These are phyloP conservation scores for Aspergillus sclerotialis DNA, from an alignment of 2,329 filamentous ascomycete species.

Conservation along the genomic window DNA sequence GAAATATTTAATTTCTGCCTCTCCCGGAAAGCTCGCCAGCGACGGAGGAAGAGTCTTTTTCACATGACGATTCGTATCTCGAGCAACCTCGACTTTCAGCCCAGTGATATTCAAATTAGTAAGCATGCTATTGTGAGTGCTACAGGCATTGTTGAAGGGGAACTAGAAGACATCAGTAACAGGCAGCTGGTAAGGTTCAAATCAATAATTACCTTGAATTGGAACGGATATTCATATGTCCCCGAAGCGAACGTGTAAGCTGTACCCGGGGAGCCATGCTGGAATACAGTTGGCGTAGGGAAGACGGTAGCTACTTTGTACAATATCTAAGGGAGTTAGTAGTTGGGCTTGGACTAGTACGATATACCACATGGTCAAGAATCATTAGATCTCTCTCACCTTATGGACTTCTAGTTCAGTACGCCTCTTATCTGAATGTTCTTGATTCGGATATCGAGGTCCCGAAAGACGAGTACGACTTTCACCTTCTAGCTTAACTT, in stretches of 20 bases:
- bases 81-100: slow-evolving; percentile 39
- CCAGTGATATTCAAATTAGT: slow-evolving; percentile 41
- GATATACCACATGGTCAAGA: not conserved
- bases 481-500: slow-evolving; percentile 45
- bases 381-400: slow-evolving; percentile 22
- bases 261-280: slow-evolving; percentile 25
- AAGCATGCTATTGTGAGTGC: slow-evolving; percentile 36
- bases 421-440: slow-evolving; percentile 39
- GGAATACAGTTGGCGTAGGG: slow-evolving; percentile 36
- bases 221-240: slow-evolving; percentile 43
- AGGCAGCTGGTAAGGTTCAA: not conserved
- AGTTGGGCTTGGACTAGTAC: not conserved
- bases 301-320: slow-evolving; percentile 43
- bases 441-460: slow-evolving; percentile 33
- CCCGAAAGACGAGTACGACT: slow-evolving; percentile 39
- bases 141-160: slow-evolving; percentile 45
- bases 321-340: slow-evolving; percentile 32
- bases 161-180: slow-evolving; percentile 25
- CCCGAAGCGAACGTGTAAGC: slow-evolving; percentile 41
- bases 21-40: slow-evolving; percentile 73
- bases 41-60: slow-evolving; percentile 85
- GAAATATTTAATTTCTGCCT: slow-evolving; percentile 89
- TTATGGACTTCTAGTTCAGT: slow-evolving; percentile 45
- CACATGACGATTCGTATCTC: slow-evolving; percentile 55
- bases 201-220: slow-evolving; percentile 36